These are phyloP conservation scores for Beauveria caledonica DNA, from an alignment of 2,329 filamentous ascomycete genomes.

Conservation along the genomic window DNA sequence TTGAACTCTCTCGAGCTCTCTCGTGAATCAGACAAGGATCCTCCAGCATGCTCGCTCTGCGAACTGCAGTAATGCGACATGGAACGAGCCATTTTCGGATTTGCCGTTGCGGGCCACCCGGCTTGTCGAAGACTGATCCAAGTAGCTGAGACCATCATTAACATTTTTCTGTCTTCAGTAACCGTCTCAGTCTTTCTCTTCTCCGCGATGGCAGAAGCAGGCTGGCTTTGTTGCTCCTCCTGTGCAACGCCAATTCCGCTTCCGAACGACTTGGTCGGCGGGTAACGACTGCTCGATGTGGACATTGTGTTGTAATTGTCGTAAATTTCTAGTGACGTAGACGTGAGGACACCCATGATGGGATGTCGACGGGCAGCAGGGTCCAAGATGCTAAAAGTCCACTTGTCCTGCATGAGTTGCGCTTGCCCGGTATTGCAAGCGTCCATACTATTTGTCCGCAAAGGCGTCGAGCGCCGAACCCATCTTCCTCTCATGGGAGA, in stretches of 20 bases:
- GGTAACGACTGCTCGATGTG: conserved; percentile 38
- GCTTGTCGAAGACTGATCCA: conserved; percentile 30
- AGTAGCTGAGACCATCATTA: conserved; percentile 31
- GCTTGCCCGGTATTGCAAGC: conserved; percentile 15
- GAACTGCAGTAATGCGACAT: conserved; percentile 19
- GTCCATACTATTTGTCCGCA: conserved; percentile 16
- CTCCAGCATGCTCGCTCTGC: conserved; percentile 6
- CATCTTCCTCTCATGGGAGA: conserved; percentile 56
- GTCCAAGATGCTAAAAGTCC: conserved; percentile 71
- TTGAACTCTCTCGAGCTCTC: conserved; percentile 3
- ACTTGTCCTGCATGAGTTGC: conserved; percentile 41
- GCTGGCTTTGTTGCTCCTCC: conserved; percentile 5
- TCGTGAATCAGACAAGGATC: conserved; percentile 8
- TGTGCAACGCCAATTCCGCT: conserved; percentile 14
- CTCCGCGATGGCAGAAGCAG: conserved; percentile 13
- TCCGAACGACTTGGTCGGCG: conserved; percentile 33
- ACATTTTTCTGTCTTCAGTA: conserved; percentile 24
- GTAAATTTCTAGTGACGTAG: conserved; percentile 57
- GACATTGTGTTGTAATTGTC: conserved; percentile 57
- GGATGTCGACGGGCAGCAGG: conserved; percentile 62
- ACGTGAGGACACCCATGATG: conserved; percentile 61
- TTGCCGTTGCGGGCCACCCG: conserved; percentile 26
- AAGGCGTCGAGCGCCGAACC: conserved; percentile 43
- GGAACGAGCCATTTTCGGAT: conserved; percentile 20
- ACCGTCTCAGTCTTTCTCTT: conserved; percentile 24